Evolutionary conservation across 2,329 filamentous ascomycete genomes (phyloP).

Genomic region (Colletotrichum echinochloae): DNA sequence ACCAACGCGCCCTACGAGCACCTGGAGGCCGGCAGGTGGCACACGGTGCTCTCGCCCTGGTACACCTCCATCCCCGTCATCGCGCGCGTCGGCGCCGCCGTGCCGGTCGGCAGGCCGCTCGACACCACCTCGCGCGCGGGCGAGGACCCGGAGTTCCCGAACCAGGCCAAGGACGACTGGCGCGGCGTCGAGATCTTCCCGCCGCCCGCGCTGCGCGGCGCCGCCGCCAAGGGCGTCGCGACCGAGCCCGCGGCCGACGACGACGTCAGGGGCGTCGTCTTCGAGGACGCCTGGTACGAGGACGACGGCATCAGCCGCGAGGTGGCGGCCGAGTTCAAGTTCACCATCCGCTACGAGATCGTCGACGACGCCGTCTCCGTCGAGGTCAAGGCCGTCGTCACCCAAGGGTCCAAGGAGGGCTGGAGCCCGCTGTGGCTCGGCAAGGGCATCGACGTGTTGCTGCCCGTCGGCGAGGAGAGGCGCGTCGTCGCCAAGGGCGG

Average conservation of each 20-base stretch:
- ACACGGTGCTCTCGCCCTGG: conserved; percentile 55
- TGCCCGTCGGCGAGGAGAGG: conserved; percentile 35
- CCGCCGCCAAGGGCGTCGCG: conserved; percentile 25
- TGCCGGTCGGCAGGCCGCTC: conserved; percentile 53
- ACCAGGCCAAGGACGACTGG: conserved; percentile 56
- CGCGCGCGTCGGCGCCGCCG: conserved; percentile 53
- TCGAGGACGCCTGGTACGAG: conserved; percentile 51
- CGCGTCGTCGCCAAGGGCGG: conserved; percentile 1
- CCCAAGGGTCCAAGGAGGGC: conserved; percentile 1
- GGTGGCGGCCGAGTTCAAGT: conserved; percentile 30
- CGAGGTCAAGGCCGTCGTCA: conserved; percentile 4
- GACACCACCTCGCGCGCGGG: conserved; percentile 52
- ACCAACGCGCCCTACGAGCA: conserved; percentile 71
- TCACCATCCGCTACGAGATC: conserved; percentile 27
- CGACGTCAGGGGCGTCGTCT: conserved; percentile 43
- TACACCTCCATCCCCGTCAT: conserved; percentile 56
- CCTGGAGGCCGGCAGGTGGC: conserved; percentile 58
- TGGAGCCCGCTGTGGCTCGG: conserved; percentile 32
- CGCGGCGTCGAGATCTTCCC: conserved; percentile 59
- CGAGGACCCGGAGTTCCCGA: conserved; percentile 53
- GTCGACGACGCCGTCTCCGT: conserved; percentile 6
- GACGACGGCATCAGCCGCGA: conserved; percentile 51
- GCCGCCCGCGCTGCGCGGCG: conserved; percentile 42
- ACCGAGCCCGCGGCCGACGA: neutral
- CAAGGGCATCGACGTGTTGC: conserved; percentile 24